Evolutionary conservation across 148 eudicot species (phyloP), one percentile per base, ranked within the genome.

Genomic region (Silene latifolia): DNA sequence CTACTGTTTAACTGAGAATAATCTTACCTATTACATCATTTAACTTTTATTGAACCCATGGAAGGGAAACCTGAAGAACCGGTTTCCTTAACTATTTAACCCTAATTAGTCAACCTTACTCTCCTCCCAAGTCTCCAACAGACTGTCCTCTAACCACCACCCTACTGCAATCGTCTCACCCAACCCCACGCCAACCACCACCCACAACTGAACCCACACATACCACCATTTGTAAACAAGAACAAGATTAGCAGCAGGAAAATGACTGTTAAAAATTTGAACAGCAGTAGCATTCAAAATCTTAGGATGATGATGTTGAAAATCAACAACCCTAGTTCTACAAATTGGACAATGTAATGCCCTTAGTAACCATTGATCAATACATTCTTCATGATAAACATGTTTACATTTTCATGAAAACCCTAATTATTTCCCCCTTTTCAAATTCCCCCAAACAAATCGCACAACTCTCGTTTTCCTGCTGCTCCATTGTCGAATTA

Each of bases 361-460:
- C 29, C 74, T 69, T 14, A 47, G 19, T 4, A 79, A 13, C 82
- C 83, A 81, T 86, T 87, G 80, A 74, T 83, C 86, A 66, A 83
- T 80, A 25, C 86, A 83, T n/a, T 73, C 67, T 29, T 71, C 75
- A 66, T 83, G 86, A 61, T 73, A 83, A 4, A 79, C 57, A 71
- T 83, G 86, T 8, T 67, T 54, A 44, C 86, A 83, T n/a, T 47
- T 15, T 74, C 13, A 83, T 81, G 71, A 83, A 67, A 8, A 80
- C 63, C 61, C 83, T 74, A 39, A 83, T 48, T 2, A 14, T 18
- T 4, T 80, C 86, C 1, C 79, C 76, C 15, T 64, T 71, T 54
- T 54, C 81, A 66, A 77, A 83, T 58, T 83, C 83, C 5, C 56
- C 78, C 20, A 83, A 74, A 58, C 86, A 83, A 14, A 83, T 78